Evolutionary conservation across 2,329 filamentous ascomycete species (phyloP), one percentile per base, ranked within the genome.

Genomic region (Penicillium sp.): DNA sequence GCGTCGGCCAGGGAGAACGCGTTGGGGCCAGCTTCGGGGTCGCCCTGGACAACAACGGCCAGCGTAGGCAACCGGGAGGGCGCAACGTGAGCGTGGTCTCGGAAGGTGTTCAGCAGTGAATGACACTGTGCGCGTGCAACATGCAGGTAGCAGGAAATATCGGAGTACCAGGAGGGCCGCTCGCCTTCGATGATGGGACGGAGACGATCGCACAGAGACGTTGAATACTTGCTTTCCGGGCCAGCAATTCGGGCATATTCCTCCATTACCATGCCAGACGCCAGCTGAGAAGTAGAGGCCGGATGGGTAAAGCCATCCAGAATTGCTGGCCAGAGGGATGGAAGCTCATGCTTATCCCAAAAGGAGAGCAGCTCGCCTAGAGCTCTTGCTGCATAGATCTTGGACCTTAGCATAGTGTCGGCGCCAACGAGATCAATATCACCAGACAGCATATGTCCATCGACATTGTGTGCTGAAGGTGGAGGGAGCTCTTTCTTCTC

Each of bases 391-490:
- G 93, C 91, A 60, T 87, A 90, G n/a, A 96, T 89, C 66, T 94
- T 90, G 7, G 93, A 96, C 62, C 94, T 88, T 52, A 98, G 87
- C 75, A 99, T 86, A 6, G 88, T 88, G 61, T 99, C 95, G 69
- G 90, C 86, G 35, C 95, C 93, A 28, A 99, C 93, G 43, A 99
- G 83, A 71, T 99, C 96, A 49, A 98, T 89, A 70, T 99, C 96
- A 54, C 96, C 95, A 73, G 94, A 91, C 81, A 99, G 92, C 89
- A 99, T 97, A 67, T 96, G 93, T 10, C 93, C 95, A 74, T 99
- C 95, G 17, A 99, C 92, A 74, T 99, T 96, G 76, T 99, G 95
- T 1, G 90, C 86, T n/a, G 90, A 84, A 4, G 84, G 78, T 1
- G 85, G 79, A 8, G 84, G 77, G 31, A 93, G 89, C 56, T 95